Conservation (phyloP, 441 rosid genomes). For the Erodium trifolium region DNA sequence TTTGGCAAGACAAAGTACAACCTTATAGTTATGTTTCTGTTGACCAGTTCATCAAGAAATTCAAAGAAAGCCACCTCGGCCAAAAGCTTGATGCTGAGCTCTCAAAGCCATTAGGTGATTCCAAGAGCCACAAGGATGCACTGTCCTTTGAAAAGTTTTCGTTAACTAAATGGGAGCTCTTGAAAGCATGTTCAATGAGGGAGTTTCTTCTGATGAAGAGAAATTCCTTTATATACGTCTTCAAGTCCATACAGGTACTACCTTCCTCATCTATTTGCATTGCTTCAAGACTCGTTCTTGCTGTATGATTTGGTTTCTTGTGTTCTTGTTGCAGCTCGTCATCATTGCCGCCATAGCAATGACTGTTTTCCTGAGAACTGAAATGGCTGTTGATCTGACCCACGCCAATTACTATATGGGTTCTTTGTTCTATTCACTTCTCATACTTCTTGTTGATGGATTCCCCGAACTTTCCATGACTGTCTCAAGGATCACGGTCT, state of each 20-base stretch:
- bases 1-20: slow-evolving; percentile 26
- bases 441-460: slow-evolving; percentile 30
- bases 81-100: slow-evolving; percentile 29
- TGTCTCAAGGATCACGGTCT: slow-evolving; percentile 32
- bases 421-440: slow-evolving; percentile 37
- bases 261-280: neutral
- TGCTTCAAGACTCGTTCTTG: neutral
- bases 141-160: slow-evolving; percentile 32
- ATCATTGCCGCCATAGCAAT: slow-evolving; percentile 34
- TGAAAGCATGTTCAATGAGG: slow-evolving; percentile 37
- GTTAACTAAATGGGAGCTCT: slow-evolving; percentile 35
- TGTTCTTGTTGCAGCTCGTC: slow-evolving; percentile 36
- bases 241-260: slow-evolving; percentile 39
- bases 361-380: slow-evolving; percentile 39
- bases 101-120: slow-evolving; percentile 27
- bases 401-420: slow-evolving; percentile 40
- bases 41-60: slow-evolving; percentile 29
- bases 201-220: slow-evolving; percentile 51
- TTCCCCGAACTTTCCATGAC: slow-evolving; percentile 40
- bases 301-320: neutral
- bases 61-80: slow-evolving; percentile 27
- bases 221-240: slow-evolving; percentile 36
- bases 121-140: slow-evolving; percentile 23
- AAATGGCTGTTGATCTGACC: slow-evolving; percentile 27
- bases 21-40: slow-evolving; percentile 34